These are phyloP conservation scores for Lachnellula arida DNA, from an alignment of 2,329 filamentous ascomycete genomes.

Conservation along the genomic window DNA sequence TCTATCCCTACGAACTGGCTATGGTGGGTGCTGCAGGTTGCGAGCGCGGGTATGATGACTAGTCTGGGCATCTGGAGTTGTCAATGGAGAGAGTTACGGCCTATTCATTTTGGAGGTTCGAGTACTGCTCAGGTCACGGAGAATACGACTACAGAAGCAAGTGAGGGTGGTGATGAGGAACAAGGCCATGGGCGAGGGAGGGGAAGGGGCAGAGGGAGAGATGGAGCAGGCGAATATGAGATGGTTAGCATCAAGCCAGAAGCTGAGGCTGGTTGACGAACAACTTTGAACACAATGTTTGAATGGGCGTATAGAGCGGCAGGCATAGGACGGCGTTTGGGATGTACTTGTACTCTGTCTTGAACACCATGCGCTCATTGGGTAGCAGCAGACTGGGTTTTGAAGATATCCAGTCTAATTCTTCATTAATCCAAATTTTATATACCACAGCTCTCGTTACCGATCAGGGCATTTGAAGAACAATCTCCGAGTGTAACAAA, in stretches of 20 bases:
- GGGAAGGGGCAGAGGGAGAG: conserved; percentile 48
- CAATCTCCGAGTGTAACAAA: not conserved
- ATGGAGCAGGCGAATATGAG: conserved; percentile 59
- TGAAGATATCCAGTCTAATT: conserved; percentile 15
- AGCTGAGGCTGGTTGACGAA: conserved; percentile 12
- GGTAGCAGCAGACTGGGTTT: not conserved
- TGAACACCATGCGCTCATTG: not conserved
- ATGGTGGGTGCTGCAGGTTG: conserved; percentile 75
- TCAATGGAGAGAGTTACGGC: conserved; percentile 80
- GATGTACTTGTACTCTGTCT: conserved; percentile 6
- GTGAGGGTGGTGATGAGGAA: conserved; percentile 39
- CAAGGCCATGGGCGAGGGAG: conserved; percentile 47
- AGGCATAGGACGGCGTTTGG: conserved; percentile 19
- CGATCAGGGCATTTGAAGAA: not conserved
- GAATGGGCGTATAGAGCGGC: conserved; percentile 15
- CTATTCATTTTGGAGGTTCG: conserved; percentile 77
- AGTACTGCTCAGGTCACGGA: conserved; percentile 20
- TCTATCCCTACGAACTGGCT: conserved; percentile 71
- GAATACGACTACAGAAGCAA: conserved; percentile 18
- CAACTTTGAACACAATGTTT: conserved; percentile 10
- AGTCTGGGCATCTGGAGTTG: conserved; percentile 84
- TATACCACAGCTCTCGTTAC: not conserved
- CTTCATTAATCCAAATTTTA: conserved; percentile 14
- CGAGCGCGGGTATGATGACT: conserved; percentile 59
- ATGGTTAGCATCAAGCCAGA: conserved; percentile 52